Evolutionary conservation across 495 filamentous ascomycete genomes (phyloP), one percentile per base, ranked within the genome.

Genomic region (Rostrohypoxylon terebratum): DNA sequence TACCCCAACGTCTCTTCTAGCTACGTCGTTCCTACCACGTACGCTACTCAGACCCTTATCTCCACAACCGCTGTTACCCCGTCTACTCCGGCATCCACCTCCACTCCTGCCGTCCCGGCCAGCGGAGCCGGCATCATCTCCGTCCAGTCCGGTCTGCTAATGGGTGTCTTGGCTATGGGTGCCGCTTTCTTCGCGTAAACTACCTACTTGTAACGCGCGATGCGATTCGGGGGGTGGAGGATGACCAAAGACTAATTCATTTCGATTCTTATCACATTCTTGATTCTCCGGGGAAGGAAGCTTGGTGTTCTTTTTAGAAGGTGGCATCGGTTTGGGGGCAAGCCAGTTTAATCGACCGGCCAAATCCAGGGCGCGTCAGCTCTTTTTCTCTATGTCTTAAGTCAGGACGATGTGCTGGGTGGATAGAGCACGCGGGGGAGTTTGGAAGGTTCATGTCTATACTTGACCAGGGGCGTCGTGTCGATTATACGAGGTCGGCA

Each of bases 141-240:
- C 13, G 73, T 80, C 14, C 81, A 80, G 71, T 81, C 81, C 13
- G 82, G 81, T 20, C 62, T 85, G n/a, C 63, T 82, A 60, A 71
- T 83, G 59, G 77, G 77, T 71, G 77, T 79, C 20, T 55, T 87
- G 18, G 83, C 79, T 21, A 77, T 82, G 51, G 81, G 79, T 51
- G 77, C 80, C 25, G 79, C 79, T 66, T 71, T 87, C 55, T 71
- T 87, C 42, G 79, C 77, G 36, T 84, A 80, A 80, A 45, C 20
- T 20, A n/a, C 28, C 33, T 13, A 4, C n/a, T 31, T 47, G 2
- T 44, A 40, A 28, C 1, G 51, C 10, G 51, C 10, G 53, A 11
- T 25, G 47, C 2, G 50, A 16, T 57, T 62, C 16, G 36, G 58
- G 33, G 33, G 31, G 9, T 40, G 63, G 34, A 20, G 23, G 62